Conservation (phyloP, 192 early-diverging fungal genomes). For the Entomortierella chlamydospora region DNA sequence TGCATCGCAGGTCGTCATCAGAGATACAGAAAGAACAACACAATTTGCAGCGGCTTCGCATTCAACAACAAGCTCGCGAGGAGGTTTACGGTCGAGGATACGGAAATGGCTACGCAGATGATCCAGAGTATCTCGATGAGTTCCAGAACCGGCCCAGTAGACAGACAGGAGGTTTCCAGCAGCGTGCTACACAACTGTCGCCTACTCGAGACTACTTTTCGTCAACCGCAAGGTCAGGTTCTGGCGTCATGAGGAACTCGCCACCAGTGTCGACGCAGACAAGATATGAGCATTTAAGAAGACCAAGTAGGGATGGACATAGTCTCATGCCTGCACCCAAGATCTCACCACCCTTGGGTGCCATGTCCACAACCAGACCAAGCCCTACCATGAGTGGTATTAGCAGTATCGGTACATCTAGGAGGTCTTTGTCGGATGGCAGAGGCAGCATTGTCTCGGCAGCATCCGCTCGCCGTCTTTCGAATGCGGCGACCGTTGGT, state of each 20-base stretch:
- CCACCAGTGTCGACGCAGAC: slow-evolving; percentile 2
- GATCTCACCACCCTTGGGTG: slow-evolving; percentile 22
- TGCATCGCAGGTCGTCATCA: not conserved
- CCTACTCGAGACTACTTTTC: slow-evolving; percentile 27
- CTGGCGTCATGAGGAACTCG: slow-evolving; percentile 5
- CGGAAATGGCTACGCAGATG: slow-evolving; percentile 16
- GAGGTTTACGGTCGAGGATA: slow-evolving; percentile 25
- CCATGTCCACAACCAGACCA: not conserved
- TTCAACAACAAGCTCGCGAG: slow-evolving; percentile 31
- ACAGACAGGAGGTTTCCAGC: not conserved
- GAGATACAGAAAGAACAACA: slow-evolving; percentile 26
- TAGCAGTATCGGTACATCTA: not conserved
- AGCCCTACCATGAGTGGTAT: not conserved
- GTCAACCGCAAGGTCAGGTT: not conserved
- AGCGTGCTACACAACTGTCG: not conserved
- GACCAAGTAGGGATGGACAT: slow-evolving; percentile 28
- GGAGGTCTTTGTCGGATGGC: slow-evolving; percentile 19
- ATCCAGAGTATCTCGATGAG: slow-evolving; percentile 2
- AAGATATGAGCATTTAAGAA: slow-evolving; percentile 24
- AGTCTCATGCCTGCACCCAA: slow-evolving; percentile 27
- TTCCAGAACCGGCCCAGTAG: not conserved
- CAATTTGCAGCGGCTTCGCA: slow-evolving; percentile 17
- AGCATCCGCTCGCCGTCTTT: slow-evolving; percentile 8
- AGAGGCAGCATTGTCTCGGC: not conserved
- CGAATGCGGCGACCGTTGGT: slow-evolving; percentile 4